Percentiles rank a stretch among this genome's conserved stretches.
Conservation (phyloP, 345 rosid genomes). For the Euclidium syriacum region DNA sequence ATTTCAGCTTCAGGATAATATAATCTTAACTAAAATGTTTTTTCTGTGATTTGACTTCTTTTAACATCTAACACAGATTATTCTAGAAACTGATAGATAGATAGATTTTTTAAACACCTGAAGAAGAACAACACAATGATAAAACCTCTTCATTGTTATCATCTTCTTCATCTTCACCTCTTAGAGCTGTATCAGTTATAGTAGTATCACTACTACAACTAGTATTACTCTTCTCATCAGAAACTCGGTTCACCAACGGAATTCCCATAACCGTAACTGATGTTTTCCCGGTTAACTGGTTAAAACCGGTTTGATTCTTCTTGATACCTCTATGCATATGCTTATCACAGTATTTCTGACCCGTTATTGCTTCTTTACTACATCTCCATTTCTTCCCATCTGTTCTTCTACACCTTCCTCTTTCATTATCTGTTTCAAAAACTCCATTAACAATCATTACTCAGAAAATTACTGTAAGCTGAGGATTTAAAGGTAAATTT, state of each 20-base stretch:
- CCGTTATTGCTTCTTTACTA: constrained; percentile 42
- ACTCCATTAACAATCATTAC: not conserved
- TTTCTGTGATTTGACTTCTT: not conserved
- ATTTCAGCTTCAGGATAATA: not conserved
- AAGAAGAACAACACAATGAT: constrained; percentile 29
- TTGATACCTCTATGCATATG: constrained; percentile 74
- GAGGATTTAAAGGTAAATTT: not conserved
- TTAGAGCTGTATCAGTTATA: constrained; percentile 40
- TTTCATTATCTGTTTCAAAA: constrained; percentile 33
- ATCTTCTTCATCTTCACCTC: constrained; percentile 19
- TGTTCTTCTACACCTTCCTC: constrained; percentile 69
- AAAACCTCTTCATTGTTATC: constrained; percentile 22
- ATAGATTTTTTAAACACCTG: constrained; percentile 23
- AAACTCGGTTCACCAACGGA: constrained; percentile 5
- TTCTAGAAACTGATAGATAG: not conserved
- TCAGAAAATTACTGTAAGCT: not conserved
- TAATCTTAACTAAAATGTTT: not conserved
- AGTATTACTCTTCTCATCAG: constrained; percentile 29
- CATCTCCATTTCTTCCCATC: constrained; percentile 87
- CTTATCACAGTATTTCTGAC: constrained; percentile 54
- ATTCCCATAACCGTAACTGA: constrained; percentile 34
- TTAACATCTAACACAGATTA: constrained; percentile 11
- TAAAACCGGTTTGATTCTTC: constrained; percentile 10
- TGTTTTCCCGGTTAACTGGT: not conserved
- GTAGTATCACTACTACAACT: constrained; percentile 56